Evolutionary conservation across 1,139 yeast genomes (phyloP).

Genomic region (Geotrichum bryndzae): DNA sequence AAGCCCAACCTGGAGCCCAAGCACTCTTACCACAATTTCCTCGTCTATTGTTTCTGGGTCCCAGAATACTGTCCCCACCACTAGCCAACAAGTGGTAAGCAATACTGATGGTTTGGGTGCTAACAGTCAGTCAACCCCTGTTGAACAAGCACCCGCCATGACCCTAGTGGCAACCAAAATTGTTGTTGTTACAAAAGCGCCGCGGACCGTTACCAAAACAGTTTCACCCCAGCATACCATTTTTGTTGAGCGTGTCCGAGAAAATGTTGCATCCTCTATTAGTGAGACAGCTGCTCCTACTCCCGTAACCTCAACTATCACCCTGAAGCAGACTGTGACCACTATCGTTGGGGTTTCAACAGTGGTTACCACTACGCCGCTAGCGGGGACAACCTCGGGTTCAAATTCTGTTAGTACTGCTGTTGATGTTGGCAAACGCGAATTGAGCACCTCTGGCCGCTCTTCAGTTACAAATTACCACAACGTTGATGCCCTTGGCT

Average conservation of each 20-base stretch:
- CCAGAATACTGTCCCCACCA: not conserved
- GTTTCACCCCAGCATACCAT: not conserved
- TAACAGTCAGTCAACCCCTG: not conserved
- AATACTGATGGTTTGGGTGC: not conserved
- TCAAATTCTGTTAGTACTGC: not conserved
- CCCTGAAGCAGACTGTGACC: not conserved
- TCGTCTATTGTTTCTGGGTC: not conserved
- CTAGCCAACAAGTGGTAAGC: not conserved
- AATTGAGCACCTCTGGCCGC: not conserved
- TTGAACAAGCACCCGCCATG: not conserved
- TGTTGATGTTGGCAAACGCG: not conserved
- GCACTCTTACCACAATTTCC: not conserved
- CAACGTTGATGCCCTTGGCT: not conserved
- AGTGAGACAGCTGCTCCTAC: not conserved
- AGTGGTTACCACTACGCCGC: not conserved
- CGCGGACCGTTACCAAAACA: not conserved
- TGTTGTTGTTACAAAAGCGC: not conserved
- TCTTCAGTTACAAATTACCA: not conserved
- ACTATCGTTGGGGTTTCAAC: not conserved
- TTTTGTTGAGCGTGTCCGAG: not conserved
- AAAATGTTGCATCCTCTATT: not conserved
- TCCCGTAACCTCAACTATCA: not conserved
- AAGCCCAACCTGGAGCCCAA: not conserved
- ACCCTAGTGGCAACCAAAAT: not conserved
- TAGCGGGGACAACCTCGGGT: not conserved